Conservation (phyloP, 371 early-diverging fungal genomes). For the Nematocida sp. region DNA sequence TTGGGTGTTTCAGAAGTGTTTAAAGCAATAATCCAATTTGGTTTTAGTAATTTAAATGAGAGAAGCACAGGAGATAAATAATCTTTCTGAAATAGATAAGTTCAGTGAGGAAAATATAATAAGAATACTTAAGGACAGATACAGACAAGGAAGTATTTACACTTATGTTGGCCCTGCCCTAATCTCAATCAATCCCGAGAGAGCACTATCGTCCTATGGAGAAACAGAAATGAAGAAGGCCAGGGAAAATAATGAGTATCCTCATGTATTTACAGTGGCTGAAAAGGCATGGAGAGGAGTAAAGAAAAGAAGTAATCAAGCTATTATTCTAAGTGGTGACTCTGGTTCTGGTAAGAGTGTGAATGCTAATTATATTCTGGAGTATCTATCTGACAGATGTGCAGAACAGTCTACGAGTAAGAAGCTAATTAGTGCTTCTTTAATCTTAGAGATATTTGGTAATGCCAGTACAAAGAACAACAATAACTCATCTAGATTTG, state of each 20-base stretch:
- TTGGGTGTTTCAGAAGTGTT: not conserved
- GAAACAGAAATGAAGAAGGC: not conserved
- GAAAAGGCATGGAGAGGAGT: constrained; percentile 47
- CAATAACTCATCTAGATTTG: constrained; percentile 71
- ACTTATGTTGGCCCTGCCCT: constrained; percentile 56
- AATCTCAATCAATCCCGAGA: constrained; percentile 63
- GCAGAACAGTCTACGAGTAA: not conserved
- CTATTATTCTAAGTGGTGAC: constrained; percentile 64
- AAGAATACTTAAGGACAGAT: constrained; percentile 52
- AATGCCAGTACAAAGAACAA: constrained; percentile 70
- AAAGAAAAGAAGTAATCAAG: constrained; percentile 34
- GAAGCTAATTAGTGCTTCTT: constrained; percentile 26
- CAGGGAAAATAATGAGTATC: constrained; percentile 7
- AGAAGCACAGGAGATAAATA: not conserved
- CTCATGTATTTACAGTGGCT: constrained; percentile 57
- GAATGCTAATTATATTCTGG: constrained; percentile 58
- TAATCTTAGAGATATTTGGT: constrained; percentile 71
- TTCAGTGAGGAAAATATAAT: constrained; percentile 50
- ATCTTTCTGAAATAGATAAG: constrained; percentile 24
- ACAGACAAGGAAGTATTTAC: constrained; percentile 52
- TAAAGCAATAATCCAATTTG: not conserved
- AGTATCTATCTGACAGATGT: constrained; percentile 51
- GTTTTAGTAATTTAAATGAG: not conserved
- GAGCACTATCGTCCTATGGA: constrained; percentile 26
- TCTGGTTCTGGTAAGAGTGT: constrained; percentile 64